Evolutionary conservation across 2,329 filamentous ascomycete species (phyloP), one percentile per base, ranked within the genome.

Genomic region (Claviceps sp.): DNA sequence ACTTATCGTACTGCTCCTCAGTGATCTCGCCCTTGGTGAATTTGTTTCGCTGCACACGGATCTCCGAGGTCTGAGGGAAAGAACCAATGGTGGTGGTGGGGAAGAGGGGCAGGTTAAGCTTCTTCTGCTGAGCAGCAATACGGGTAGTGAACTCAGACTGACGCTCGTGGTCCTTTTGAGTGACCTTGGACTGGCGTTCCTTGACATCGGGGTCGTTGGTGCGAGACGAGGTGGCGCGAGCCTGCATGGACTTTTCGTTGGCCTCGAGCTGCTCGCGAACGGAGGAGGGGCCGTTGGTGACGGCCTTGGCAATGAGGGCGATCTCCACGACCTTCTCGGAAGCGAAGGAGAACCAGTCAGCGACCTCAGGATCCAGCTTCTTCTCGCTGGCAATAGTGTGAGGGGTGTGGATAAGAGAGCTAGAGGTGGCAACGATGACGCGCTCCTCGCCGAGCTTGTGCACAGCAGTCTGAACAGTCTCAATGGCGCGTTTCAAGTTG

Each of bases 11-110:
- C 76, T 97, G 76, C 67, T 84, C 79, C 62, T 83, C 78, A 49
- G 85, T 90, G 72, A 98, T 97, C 73, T 97, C 90, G 67, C 86
- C 86, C 85, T 98, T 98, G 79, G 90, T 95, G 78, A 96, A 88
- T 80, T 93, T 95, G 82, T 93, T 95, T 67, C 93, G 87, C 75
- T 90, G 83, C 64, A 94, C 76, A 75, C 93, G 89, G 75, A 98
- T 98, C 73, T 97, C 88, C 80, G 91, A 90, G 71, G 93, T 98
- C 80, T 98, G 93, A 62, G 93, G 93, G 87, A 98, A 98, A 53
- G 91, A 97, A 62, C 93, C 93, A 61, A 98, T 98, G 69, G 93
- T 98, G 70, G 93, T 98, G 68, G 93, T 98, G 58, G 93, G 93
- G 87, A 98, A 98, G 60, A 91, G 78, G 61, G 93, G 93, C 55